Evolutionary conservation across 345 rosid genomes (phyloP).

Genomic region (Sonneratia caseolaris): DNA sequence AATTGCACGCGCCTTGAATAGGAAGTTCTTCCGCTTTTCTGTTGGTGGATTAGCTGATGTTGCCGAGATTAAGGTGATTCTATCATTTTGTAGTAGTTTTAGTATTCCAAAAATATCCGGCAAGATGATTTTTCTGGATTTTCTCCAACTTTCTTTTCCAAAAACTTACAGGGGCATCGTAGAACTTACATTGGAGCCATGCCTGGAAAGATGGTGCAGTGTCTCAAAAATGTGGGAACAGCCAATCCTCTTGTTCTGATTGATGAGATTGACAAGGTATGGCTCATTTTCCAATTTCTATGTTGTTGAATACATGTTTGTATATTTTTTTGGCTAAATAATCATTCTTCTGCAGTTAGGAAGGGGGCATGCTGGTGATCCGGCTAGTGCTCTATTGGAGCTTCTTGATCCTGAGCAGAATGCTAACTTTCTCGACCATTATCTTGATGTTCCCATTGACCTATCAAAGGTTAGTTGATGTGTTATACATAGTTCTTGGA

Average conservation of each 20-base stretch:
- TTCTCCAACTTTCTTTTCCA: background rate
- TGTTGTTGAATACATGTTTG: background rate
- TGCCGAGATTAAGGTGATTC: constrained; percentile 92
- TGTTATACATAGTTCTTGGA: background rate
- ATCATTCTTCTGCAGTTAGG: constrained; percentile 55
- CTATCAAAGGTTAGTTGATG: constrained; percentile 65
- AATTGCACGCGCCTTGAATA: constrained; percentile 90
- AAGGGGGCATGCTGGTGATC: constrained; percentile 95
- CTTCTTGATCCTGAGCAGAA: constrained; percentile 99
- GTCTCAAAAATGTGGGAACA: constrained; percentile 95
- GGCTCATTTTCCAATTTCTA: background rate
- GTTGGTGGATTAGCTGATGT: constrained; percentile 98
- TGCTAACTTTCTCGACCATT: constrained; percentile 96
- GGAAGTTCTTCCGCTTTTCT: constrained; percentile 91
- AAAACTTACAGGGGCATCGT: constrained; percentile 76
- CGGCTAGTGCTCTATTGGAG: constrained; percentile 98
- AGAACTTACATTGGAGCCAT: constrained; percentile 97
- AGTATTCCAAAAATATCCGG: background rate
- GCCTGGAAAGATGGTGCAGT: constrained; percentile 99
- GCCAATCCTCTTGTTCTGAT: constrained; percentile 98
- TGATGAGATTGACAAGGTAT: constrained; percentile 98
- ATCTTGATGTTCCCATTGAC: constrained; percentile 94
- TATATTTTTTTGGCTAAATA: background rate
- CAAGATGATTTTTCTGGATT: background rate
- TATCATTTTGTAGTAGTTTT: background rate